phyloP scores from a whole-genome alignment of 2,329 filamentous ascomycete species.

The Sclerotinia subarctica region DNA sequence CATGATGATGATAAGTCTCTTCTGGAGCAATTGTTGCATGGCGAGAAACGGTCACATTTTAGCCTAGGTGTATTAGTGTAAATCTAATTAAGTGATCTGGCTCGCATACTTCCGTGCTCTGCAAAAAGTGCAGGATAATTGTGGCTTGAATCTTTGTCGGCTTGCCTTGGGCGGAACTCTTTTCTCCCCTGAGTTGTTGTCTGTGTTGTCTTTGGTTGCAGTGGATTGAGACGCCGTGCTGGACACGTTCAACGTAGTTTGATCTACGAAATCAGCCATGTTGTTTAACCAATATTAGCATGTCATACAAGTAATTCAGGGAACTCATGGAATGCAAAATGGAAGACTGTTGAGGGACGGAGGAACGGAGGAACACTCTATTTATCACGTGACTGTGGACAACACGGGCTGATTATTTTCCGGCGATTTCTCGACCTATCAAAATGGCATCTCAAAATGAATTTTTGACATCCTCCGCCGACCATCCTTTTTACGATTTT shows the following conservation, averaged over 20 bases:
- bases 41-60: constrained; percentile 53
- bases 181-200: neutral
- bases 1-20: constrained; percentile 48
- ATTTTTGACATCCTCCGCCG: neutral
- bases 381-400: neutral
- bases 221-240: neutral
- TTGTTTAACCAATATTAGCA: neutral
- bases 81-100: neutral
- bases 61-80: constrained; percentile 25
- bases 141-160: constrained; percentile 32
- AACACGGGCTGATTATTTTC: neutral
- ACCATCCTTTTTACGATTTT: neutral
- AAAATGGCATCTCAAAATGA: neutral
- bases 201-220: neutral
- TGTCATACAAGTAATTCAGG: neutral
- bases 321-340: neutral
- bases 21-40: constrained; percentile 53
- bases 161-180: constrained; percentile 13
- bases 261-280: neutral
- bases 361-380: neutral
- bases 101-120: constrained; percentile 31
- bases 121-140: constrained; percentile 35
- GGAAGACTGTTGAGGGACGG: neutral
- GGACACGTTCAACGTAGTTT: neutral
- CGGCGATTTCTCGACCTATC: neutral